Conservation (phyloP, 2,329 filamentous ascomycete species). For the Colletotrichum camelliae region DNA sequence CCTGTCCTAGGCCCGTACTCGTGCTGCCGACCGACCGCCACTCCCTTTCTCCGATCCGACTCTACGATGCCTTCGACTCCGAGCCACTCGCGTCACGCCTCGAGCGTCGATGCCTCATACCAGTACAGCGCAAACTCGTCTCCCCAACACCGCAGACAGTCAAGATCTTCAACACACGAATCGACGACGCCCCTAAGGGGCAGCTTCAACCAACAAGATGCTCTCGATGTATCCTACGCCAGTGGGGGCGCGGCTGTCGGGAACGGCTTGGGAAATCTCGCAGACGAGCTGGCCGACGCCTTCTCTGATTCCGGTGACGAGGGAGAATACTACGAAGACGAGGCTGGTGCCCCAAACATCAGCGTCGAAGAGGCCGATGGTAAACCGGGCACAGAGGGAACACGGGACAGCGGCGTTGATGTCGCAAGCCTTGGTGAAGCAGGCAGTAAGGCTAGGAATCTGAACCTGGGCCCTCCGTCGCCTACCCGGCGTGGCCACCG, state of each 20-base stretch:
- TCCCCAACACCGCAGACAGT: conserved; percentile 52
- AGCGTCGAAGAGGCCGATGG: conserved; percentile 28
- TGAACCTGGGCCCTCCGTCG: conserved; percentile 50
- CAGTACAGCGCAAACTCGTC: conserved; percentile 46
- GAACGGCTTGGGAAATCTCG: conserved; percentile 76
- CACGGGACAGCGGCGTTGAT: conserved; percentile 49
- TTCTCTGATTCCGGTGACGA: conserved; percentile 71
- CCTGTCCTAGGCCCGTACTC: not conserved
- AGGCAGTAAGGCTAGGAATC: conserved; percentile 36
- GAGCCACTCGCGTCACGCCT: conserved; percentile 64
- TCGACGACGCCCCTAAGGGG: conserved; percentile 52
- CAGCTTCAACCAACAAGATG: conserved; percentile 55
- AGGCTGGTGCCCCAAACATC: conserved; percentile 21
- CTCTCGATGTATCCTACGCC: conserved; percentile 51
- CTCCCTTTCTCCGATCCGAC: not conserved
- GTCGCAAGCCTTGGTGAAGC: conserved; percentile 30
- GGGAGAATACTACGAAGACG: conserved; percentile 51
- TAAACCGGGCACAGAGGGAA: conserved; percentile 30
- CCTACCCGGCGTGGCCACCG: conserved; percentile 52
- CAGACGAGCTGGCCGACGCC: conserved; percentile 80
- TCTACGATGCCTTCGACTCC: conserved; percentile 55
- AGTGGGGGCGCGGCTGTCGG: conserved; percentile 45
- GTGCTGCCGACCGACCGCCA: not conserved
- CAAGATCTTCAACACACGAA: conserved; percentile 57
- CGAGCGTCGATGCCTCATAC: conserved; percentile 51